Conservation (phyloP, 345 rosid species). For the Syzygium jambos region DNA sequence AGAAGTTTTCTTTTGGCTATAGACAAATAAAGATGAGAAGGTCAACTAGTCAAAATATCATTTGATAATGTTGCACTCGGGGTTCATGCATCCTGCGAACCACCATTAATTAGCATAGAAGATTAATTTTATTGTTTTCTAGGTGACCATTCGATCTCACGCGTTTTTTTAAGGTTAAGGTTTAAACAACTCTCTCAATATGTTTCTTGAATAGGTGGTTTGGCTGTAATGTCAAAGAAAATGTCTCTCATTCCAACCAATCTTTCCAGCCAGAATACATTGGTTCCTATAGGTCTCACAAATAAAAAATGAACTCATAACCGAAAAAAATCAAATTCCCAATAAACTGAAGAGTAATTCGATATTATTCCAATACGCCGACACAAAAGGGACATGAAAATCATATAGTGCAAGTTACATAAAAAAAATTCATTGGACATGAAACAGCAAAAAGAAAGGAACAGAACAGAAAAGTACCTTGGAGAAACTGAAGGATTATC, state of each 20-base stretch:
- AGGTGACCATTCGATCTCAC: background rate
- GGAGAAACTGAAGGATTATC: background rate
- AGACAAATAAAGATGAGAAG: background rate
- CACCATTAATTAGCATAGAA: background rate
- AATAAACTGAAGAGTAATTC: background rate
- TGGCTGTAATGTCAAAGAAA: background rate
- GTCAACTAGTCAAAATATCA: background rate
- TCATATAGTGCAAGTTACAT: background rate
- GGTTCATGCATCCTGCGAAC: background rate
- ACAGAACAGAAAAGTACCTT: background rate
- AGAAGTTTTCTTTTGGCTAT: background rate
- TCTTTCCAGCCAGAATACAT: background rate
- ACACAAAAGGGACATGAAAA: background rate
- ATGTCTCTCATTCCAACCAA: background rate
- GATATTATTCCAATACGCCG: background rate
- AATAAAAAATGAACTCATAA: background rate
- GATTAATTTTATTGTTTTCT: background rate
- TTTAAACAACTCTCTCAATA: background rate
- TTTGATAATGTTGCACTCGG: background rate
- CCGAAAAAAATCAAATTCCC: background rate
- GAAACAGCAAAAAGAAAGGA: background rate
- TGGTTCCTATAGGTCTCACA: background rate
- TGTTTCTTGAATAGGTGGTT: background rate
- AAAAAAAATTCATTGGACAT: background rate
- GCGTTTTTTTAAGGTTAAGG: background rate